These are phyloP conservation scores for Mucor sp. DNA, from an alignment of 371 early-diverging fungal genomes.

Conservation along the genomic window DNA sequence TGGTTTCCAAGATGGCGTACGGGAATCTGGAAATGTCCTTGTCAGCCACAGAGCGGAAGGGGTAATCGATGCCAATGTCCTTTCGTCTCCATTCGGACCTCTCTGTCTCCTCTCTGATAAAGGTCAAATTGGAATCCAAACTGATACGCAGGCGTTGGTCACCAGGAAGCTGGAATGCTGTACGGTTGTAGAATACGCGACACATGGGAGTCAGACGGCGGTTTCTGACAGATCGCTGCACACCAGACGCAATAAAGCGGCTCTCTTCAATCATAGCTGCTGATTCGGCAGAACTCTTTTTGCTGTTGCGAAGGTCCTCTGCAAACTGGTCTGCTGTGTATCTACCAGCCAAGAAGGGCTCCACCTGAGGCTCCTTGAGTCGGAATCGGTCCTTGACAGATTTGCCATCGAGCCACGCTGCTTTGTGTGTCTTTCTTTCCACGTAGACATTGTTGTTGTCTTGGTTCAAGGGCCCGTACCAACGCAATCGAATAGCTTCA, in stretches of 20 bases:
- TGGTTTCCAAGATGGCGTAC: conserved; percentile 97
- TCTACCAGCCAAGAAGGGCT: conserved; percentile 79
- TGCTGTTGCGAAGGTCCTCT: conserved; percentile 73
- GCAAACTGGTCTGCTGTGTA: conserved; percentile 78
- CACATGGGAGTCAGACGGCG: conserved; percentile 82
- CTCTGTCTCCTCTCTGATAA: conserved; percentile 89
- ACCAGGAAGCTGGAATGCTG: conserved; percentile 98
- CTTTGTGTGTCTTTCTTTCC: conserved; percentile 56
- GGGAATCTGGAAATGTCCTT: conserved; percentile 92
- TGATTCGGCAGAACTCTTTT: conserved; percentile 50
- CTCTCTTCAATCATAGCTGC: conserved; percentile 73
- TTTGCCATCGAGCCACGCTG: conserved; percentile 76
- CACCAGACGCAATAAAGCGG: conserved; percentile 77
- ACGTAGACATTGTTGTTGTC: conserved; percentile 37
- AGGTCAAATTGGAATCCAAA: conserved; percentile 96
- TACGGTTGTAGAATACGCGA: conserved; percentile 97
- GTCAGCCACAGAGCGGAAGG: conserved; percentile 83
- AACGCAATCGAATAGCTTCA: conserved; percentile 88
- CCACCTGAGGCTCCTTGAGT: conserved; percentile 89
- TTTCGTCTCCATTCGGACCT: conserved; percentile 82
- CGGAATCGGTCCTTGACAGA: conserved; percentile 95
- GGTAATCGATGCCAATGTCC: conserved; percentile 88
- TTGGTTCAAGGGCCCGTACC: conserved; percentile 79
- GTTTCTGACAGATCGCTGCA: conserved; percentile 79
- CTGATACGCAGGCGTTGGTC: conserved; percentile 95